phyloP scores from a whole-genome alignment of 768 basidiomycete genomes.

The Trametes coccinea region DNA sequence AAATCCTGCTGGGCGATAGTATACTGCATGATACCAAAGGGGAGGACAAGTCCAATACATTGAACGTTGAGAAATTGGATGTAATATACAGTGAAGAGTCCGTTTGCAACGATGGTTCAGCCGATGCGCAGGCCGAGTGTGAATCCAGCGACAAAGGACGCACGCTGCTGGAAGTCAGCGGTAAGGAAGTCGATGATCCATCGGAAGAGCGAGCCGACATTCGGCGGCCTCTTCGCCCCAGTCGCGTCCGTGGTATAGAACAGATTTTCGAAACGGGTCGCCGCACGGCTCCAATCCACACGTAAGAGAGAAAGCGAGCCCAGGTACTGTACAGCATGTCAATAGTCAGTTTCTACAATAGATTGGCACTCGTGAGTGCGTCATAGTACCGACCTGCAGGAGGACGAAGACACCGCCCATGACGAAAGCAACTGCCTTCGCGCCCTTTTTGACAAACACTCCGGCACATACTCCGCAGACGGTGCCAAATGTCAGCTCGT shows the following conservation, averaged over 20 bases:
- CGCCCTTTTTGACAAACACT: conserved; percentile 94
- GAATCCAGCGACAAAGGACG: conserved; percentile 85
- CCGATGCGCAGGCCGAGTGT: conserved; percentile 81
- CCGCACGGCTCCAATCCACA: conserved; percentile 78
- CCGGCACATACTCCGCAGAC: conserved; percentile 88
- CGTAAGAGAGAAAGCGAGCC: conserved; percentile 68
- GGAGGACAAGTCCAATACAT: background rate
- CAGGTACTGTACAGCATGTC: conserved; percentile 60
- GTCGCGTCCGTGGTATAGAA: conserved; percentile 66
- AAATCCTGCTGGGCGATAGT: no score
- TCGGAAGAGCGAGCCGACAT: conserved; percentile 60
- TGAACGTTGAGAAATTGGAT: background rate
- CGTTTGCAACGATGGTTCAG: conserved; percentile 30
- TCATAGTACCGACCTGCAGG: conserved; percentile 63
- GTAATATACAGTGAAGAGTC: conserved; percentile 11
- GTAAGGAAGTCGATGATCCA: conserved; percentile 80
- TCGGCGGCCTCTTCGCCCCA: conserved; percentile 61
- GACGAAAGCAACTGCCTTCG: conserved; percentile 76
- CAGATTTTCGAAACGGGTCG: conserved; percentile 65
- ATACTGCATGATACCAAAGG: no score
- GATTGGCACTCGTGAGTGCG: background rate
- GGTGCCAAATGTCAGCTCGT: conserved; percentile 87
- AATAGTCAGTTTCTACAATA: background rate
- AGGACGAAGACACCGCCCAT: conserved; percentile 91
- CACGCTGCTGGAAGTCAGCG: conserved; percentile 89